Conservation (phyloP, 306 rosid genomes). For the Herpetospermum pedunculosum region DNA sequence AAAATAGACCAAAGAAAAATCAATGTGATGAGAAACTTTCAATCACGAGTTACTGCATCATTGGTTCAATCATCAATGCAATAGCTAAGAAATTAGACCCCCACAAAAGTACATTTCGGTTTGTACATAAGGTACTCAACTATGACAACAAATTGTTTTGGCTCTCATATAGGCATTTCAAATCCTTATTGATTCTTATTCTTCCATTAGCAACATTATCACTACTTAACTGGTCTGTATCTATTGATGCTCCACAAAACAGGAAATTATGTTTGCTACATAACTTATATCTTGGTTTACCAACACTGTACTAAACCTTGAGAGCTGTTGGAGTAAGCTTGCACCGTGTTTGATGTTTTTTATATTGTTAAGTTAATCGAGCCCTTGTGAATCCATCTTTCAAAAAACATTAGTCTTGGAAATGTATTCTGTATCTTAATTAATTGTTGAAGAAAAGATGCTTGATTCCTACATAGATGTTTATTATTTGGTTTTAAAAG, state of each 20-base stretch:
- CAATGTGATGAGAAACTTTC: not conserved
- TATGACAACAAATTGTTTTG: not conserved
- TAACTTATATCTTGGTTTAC: not conserved
- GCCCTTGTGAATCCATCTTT: not conserved
- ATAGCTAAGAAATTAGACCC: not conserved
- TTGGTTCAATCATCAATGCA: not conserved
- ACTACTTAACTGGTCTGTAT: not conserved
- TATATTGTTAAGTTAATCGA: not conserved
- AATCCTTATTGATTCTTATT: slow-evolving; percentile 1
- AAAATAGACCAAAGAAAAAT: not conserved
- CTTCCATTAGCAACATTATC: not conserved
- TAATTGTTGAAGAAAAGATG: not conserved
- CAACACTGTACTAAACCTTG: not conserved
- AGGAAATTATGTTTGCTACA: not conserved
- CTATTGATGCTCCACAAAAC: not conserved
- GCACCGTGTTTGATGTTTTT: not conserved
- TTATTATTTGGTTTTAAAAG: not conserved
- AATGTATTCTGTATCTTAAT: not conserved
- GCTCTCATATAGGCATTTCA: not conserved
- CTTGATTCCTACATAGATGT: not conserved
- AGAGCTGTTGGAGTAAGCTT: not conserved
- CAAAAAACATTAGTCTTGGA: not conserved
- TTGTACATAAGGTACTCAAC: not conserved
- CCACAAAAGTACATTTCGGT: not conserved
- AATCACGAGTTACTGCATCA: not conserved